These are phyloP conservation scores for Phytophthora pistaciae DNA, from an alignment of 352 stramenopile species.

Conservation along the genomic window DNA sequence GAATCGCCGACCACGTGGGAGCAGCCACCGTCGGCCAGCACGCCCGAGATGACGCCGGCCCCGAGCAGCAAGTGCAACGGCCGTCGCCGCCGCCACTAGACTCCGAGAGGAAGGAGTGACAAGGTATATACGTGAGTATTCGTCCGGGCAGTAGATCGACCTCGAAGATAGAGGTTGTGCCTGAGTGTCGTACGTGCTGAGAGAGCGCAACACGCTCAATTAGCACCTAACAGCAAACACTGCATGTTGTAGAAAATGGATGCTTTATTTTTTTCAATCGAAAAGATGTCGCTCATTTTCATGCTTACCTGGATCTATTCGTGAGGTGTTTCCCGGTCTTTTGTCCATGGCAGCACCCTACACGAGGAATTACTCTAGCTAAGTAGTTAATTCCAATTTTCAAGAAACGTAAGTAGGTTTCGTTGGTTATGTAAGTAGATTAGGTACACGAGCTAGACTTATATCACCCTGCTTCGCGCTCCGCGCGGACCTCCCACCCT, in stretches of 20 bases:
- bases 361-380: too few relatives aligned
- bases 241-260: background rate
- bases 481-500: too few relatives aligned
- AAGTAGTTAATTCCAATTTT: too few relatives aligned
- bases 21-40: conserved; percentile 14
- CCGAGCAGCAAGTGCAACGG: conserved; percentile 37
- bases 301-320: background rate
- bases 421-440: too few relatives aligned
- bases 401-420: too few relatives aligned
- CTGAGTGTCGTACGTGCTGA: conserved; percentile 22
- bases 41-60: conserved; percentile 23
- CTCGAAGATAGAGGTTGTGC: conserved; percentile 6
- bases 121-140: conserved; percentile 24
- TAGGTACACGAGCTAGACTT: too few relatives aligned
- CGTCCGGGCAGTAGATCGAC: conserved; percentile 7
- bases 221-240: background rate
- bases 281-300: background rate
- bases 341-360: too few relatives aligned
- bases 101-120: conserved; percentile 25
- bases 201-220: background rate
- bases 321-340: background rate
- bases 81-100: conserved; percentile 21
- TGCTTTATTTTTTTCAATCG: background rate
- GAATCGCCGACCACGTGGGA: conserved; percentile 3
- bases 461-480: too few relatives aligned